These are phyloP conservation scores for Chlorella sp. DNA, from an alignment of 139 green algal genomes.

Conservation along the genomic window DNA sequence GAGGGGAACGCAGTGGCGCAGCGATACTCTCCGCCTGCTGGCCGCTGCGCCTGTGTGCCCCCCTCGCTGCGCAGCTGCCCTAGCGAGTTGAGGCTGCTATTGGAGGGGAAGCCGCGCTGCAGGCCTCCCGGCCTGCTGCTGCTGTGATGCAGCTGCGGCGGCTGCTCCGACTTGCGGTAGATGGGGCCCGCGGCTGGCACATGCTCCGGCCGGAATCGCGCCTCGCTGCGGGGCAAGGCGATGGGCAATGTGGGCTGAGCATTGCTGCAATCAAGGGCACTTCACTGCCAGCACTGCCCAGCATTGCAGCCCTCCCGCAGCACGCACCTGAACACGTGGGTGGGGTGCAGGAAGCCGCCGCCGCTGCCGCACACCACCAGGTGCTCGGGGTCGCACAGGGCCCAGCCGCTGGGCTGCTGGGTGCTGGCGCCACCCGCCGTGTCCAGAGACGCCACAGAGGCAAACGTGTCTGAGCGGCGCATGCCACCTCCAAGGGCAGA, in stretches of 20 bases:
- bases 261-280: too few species aligned
- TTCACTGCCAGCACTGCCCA: too few species aligned
- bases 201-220: constrained; percentile 61
- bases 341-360: constrained; percentile 91
- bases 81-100: constrained; percentile 34
- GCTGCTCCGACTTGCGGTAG: constrained; percentile 29
- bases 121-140: background rate
- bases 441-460: background rate
- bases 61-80: background rate
- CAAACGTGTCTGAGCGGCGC: background rate
- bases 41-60: background rate
- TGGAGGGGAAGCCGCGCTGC: constrained; percentile 21
- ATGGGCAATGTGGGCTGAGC: too few species aligned
- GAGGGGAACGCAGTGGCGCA: constrained; percentile 75
- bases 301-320: too few species aligned
- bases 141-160: background rate
- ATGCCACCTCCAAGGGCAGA: background rate
- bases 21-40: constrained; percentile 68
- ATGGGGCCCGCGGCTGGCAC: constrained; percentile 65
- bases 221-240: constrained; percentile 25
- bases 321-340: constrained; percentile 76
- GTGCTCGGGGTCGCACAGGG: constrained; percentile 81
- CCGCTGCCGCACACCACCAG: constrained; percentile 83
- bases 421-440: background rate
- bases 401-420: constrained; percentile 26